Evolutionary conservation across 2,329 filamentous ascomycete species (phyloP), one percentile per base, ranked within the genome.

Genomic region (Phialophora macrospora): DNA sequence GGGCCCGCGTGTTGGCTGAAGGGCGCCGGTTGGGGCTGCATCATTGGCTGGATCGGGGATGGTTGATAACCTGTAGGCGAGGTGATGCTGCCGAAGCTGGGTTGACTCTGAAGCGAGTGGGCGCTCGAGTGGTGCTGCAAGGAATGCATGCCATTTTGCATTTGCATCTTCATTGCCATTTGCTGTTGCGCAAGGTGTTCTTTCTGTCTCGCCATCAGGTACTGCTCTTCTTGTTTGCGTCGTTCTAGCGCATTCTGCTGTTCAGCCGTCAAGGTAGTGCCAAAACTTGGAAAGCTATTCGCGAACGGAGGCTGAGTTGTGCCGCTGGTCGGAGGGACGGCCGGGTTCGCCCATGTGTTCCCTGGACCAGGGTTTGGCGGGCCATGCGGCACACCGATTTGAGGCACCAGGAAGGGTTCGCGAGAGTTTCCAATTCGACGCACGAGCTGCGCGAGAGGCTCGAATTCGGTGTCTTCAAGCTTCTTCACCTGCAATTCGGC

Each of bases 201-300:
- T 72, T 97, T 92, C 77, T 99, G 95, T 49, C 95, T 90, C 54
- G 96, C 95, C 87, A 98, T 96, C 41, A 96, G 84, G 76, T 95
- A 97, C 76, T 99, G 95, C 75, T 99, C 96, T 78, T 99, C 95
- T 77, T 99, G 95, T 81, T 99, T 99, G 60, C 95, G 86, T 61
- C 95, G 87, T 80, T 99, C 95, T 1, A 99, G 82, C 46, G 96
- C 96, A 79, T 99, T 99, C 76, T 99, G 95, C 78, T 99, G 95
- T 74, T 98, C 94, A 0, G 95, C 95, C 8, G 96, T 99, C 72
- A 99, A 82, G 0, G 96, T 99, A 7, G 95, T 93, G 5, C 95
- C 95, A 76, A 98, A 99, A 75, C 92, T 96, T 0, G 95, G 96
- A 77, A 99, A 98, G 59, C 93, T 93, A 62, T 89, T 92, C 6